Base-by-base conservation (phyloP, 2,329 filamentous ascomycete genomes). In the Aspergillus nomiae region DNA sequence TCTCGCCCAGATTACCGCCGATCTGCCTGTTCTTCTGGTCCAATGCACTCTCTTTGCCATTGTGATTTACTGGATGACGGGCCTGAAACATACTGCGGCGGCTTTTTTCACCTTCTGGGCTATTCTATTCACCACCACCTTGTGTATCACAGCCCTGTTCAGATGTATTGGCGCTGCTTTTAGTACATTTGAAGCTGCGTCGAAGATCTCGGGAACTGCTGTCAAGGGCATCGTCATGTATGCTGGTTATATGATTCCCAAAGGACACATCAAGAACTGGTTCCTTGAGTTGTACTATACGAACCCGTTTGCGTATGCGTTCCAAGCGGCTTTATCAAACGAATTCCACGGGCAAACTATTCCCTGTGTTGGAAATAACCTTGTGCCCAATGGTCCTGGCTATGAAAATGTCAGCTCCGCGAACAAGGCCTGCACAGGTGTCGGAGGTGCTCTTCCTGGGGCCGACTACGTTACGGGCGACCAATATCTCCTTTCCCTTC, bases 101-200 rank as follows among this genome's bases (percentile, higher is more conserved):
- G 76, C 81, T 0, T 90, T 89, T 77, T 89, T 90, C 69, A 89
- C 86, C 0, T 89, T 83, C 67, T 89, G 85, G 85, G 63, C 85
- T n/a, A 58, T 87, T 9, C 69, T 88, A 0, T 77, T 87, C 36
- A 71, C 81, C 8, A 24, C 36, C 9, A 26, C n/a, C 6, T 41
- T 81, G 79, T 82, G 79, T 34, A 86, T 89, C 79, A 89, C 86
- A 1, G 85, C 85, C 1, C 65, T 87, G 4, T 89, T 88, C 74
- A 78, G 87, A 56, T 78, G 82, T 10, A 75, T 87, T 4, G 87
- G 85, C 41, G 86, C 87, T 0, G 78, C 80, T 0, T 88, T 87
- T 64, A 73, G 73, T 0, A 87, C 81, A 0, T 87, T 89, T 51
- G 86, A 88, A 61, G 84, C 75, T 5, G 87, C 87, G 0, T 84